Conservation (phyloP, 345 rosid species). For the Linum trigynum region DNA sequence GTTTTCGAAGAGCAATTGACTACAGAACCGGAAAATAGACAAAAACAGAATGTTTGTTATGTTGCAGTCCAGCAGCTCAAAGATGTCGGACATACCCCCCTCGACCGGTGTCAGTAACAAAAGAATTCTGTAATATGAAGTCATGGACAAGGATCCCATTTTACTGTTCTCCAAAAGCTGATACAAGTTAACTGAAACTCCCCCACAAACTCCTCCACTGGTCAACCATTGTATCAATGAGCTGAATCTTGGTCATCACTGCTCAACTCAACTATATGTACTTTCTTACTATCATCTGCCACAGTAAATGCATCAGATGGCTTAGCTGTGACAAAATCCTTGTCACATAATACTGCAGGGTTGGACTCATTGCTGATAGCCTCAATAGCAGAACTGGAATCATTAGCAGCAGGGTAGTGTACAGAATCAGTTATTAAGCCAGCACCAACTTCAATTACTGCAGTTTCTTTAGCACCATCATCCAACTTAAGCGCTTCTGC, state of each 20-base stretch:
- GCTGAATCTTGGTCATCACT: background rate
- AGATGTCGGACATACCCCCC: background rate
- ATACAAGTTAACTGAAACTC: no score
- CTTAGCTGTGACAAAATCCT: background rate
- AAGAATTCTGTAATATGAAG: no score
- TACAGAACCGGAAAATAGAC: background rate
- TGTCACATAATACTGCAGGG: background rate
- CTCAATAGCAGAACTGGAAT: background rate
- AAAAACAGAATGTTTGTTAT: background rate
- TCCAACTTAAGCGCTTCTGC: constrained; percentile 15
- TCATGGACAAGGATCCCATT: background rate
- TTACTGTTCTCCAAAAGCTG: no score
- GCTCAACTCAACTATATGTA: background rate
- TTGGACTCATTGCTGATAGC: background rate
- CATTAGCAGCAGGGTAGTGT: background rate
- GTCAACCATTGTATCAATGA: background rate
- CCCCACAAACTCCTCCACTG: background rate
- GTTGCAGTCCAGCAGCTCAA: background rate
- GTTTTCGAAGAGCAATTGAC: background rate
- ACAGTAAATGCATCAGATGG: background rate
- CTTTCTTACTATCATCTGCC: background rate
- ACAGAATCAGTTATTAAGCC: background rate
- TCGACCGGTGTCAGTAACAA: background rate
- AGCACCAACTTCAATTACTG: background rate
- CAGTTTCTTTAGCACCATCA: constrained; percentile 13